Evolutionary conservation across 768 basidiomycete species (phyloP), one percentile per base, ranked within the genome.

Genomic region (Mrakia frigida): DNA sequence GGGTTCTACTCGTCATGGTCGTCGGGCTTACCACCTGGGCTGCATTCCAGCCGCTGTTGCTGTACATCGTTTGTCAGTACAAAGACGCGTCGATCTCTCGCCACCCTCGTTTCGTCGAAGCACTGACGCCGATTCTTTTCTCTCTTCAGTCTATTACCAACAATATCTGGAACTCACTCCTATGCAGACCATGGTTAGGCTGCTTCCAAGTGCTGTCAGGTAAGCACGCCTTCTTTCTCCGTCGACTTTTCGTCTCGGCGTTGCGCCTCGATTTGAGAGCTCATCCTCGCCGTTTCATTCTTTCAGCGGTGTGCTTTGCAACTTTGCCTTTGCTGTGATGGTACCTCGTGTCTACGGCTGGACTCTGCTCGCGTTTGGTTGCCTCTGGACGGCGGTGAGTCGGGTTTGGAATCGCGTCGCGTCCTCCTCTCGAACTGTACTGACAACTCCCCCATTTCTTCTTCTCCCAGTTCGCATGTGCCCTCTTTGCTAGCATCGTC

Each of bases 1-100:
- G 77, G 69, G 65, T 84, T 6, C 79, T 82, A 4, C 74, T 81
- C 6, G 77, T 81, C 25, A 81, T 82, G 59, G 56, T 79, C 23
- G 79, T 81, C 25, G 80, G 80, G 1, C 81, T 80, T 59, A 50
- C 79, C 28, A 75, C 77, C 13, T 82, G 81, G 80, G 78, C 79
- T 75, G 78, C 79, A 9, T 83, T 83, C 70, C 59, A 81, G 76
- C 76, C 80, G 9, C 52, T 80, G 1, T 74, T 80, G 37, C 80
- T 79, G 46, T 80, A 81, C 59, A 76, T 78, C 6, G 59, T 41
- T 1, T 71, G 81, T 37, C 80, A 79, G 73, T 81, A 74, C 23
- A 80, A 80, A 59, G 18, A 50, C 14, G 14, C 46, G 46, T 50
- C 18, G 5, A 50, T 75, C 80, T n/a, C 72, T 79, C 25, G 1